These are phyloP conservation scores for Pythium guiyangense DNA, from an alignment of 352 stramenopile genomes.

Conservation along the genomic window DNA sequence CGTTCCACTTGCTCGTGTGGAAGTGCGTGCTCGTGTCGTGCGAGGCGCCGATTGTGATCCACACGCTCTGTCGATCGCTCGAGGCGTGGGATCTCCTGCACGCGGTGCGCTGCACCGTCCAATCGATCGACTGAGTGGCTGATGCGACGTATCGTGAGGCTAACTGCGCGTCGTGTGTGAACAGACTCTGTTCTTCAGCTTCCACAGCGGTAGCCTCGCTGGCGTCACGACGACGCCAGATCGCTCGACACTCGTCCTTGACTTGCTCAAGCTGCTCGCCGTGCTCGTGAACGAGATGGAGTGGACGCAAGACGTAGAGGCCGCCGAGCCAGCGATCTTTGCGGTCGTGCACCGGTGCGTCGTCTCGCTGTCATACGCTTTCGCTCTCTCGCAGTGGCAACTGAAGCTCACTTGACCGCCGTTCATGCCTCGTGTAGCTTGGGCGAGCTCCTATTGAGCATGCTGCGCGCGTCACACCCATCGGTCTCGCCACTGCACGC, in stretches of 20 bases:
- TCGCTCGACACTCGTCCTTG: constrained; percentile 30
- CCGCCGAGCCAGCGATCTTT: constrained; percentile 22
- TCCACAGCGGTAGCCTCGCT: constrained; percentile 14
- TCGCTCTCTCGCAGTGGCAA: not conserved
- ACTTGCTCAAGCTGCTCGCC: constrained; percentile 53
- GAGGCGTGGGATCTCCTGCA: constrained; percentile 42
- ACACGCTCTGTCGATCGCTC: constrained; percentile 21
- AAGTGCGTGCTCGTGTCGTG: constrained; percentile 51
- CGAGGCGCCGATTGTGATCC: constrained; percentile 27
- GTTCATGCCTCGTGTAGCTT: constrained; percentile 27
- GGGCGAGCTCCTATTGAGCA: constrained; percentile 40
- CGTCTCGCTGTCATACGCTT: not conserved
- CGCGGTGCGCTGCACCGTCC: constrained; percentile 26
- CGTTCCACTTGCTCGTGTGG: constrained; percentile 54
- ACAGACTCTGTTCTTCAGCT: constrained; percentile 44
- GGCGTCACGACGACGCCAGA: constrained; percentile 14
- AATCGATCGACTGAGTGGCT: too few species aligned
- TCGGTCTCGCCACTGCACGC: constrained; percentile 25
- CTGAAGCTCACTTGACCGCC: too few species aligned
- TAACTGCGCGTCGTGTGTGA: too few species aligned
- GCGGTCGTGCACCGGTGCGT: constrained; percentile 22
- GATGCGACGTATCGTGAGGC: too few species aligned
- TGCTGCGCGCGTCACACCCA: constrained; percentile 24
- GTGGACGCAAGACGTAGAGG: constrained; percentile 33
- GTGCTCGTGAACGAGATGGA: constrained; percentile 55